Conservation (phyloP, 2,329 filamentous ascomycete genomes). For the Aspergillus latus region DNA sequence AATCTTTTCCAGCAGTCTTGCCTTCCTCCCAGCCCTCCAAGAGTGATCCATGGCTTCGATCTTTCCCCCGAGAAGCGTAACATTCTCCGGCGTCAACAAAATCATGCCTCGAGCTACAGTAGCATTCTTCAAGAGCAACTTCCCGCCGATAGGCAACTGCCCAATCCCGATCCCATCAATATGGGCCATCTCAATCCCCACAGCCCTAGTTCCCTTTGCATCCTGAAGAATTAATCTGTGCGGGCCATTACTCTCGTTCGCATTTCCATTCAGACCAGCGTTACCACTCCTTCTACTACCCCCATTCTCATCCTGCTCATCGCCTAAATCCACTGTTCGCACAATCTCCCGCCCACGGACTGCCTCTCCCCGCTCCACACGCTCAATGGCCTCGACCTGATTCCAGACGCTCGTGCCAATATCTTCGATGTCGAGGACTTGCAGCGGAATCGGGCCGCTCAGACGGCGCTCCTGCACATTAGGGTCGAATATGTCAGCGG, state of each 20-base stretch:
- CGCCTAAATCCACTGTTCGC: conserved; percentile 62
- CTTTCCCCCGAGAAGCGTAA: conserved; percentile 80
- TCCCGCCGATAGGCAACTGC: conserved; percentile 70
- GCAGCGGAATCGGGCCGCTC: conserved; percentile 65
- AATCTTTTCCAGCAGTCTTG: conserved; percentile 63
- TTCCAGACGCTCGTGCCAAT: conserved; percentile 77
- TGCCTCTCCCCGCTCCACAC: conserved; percentile 52
- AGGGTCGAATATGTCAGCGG: conserved; percentile 57
- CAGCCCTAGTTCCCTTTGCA: conserved; percentile 65
- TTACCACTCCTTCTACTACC: conserved; percentile 15
- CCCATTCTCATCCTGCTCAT: conserved; percentile 37
- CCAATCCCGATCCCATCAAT: conserved; percentile 64
- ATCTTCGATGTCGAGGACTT: conserved; percentile 85
- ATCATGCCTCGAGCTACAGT: conserved; percentile 71
- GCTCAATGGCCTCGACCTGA: conserved; percentile 71
- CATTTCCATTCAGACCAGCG: not conserved
- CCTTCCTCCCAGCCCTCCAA: conserved; percentile 73
- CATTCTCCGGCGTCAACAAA: conserved; percentile 69
- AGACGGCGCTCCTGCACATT: conserved; percentile 59
- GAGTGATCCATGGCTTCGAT: conserved; percentile 75
- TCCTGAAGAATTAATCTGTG: conserved; percentile 86
- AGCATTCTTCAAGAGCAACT: conserved; percentile 69
- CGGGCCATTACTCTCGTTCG: conserved; percentile 50
- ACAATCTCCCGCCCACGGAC: conserved; percentile 76
- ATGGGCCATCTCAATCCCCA: conserved; percentile 68